Percentiles rank a stretch among this genome's conserved stretches.
phyloP scores from a whole-genome alignment of 1,139 yeast genomes.

The Candida pseudoviswanathii region DNA sequence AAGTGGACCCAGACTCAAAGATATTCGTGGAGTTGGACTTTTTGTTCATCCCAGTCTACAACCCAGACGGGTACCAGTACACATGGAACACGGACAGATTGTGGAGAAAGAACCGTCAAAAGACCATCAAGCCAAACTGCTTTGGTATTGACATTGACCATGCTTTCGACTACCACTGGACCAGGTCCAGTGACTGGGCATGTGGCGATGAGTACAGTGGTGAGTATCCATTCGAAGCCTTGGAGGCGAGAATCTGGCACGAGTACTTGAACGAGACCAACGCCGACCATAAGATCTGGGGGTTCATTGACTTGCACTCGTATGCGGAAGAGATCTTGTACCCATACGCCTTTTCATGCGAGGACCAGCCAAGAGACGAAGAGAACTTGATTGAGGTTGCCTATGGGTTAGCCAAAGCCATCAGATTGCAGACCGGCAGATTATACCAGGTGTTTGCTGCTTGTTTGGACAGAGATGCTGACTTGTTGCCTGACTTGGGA shows the following conservation, averaged over 20 bases:
- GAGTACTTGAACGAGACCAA: conserved; percentile 63
- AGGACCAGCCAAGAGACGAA: conserved; percentile 70
- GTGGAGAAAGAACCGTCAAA: conserved; percentile 90
- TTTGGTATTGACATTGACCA: conserved; percentile 87
- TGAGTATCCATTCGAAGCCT: conserved; percentile 71
- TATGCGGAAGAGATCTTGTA: conserved; percentile 81
- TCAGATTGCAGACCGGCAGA: conserved; percentile 63
- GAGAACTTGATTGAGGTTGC: conserved; percentile 82
- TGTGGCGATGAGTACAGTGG: conserved; percentile 88
- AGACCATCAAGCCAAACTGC: conserved; percentile 66
- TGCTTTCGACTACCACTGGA: conserved; percentile 78
- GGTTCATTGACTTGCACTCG: conserved; percentile 81
- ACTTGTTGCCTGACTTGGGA: conserved; percentile 71
- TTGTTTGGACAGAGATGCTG: conserved; percentile 75
- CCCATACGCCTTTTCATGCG: conserved; percentile 82
- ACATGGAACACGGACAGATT: conserved; percentile 80
- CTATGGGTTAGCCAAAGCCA: conserved; percentile 75
- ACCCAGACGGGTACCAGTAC: conserved; percentile 89
- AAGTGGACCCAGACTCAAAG: conserved; percentile 35
- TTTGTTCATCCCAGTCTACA: conserved; percentile 76
- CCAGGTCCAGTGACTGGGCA: conserved; percentile 62
- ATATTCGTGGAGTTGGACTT: conserved; percentile 58
- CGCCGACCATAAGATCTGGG: conserved; percentile 62
- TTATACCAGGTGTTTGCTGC: conserved; percentile 73
- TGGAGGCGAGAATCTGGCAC: conserved; percentile 68